A percentile compares a stretch with the other conserved stretches of the same genome.
Evolutionary conservation across 2,329 filamentous ascomycete species (phyloP).

Genomic region (Aspergillus candidus): DNA sequence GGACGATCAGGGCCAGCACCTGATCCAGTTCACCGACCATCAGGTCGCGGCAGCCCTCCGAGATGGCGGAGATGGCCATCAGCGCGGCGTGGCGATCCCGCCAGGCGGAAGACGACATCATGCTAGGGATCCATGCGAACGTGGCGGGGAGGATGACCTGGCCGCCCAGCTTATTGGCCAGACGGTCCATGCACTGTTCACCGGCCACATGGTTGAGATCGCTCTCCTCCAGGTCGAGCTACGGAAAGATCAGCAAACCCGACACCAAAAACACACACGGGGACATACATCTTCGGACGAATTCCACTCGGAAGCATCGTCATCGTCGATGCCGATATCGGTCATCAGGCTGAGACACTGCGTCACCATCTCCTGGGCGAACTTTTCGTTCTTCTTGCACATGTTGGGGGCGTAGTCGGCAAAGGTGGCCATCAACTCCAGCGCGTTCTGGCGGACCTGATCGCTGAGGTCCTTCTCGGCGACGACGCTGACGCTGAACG

Average conservation of each 20-base stretch:
- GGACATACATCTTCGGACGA: conserved; percentile 74
- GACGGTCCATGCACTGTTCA: conserved; percentile 95
- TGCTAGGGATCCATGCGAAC: conserved; percentile 92
- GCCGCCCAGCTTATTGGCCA: conserved; percentile 97
- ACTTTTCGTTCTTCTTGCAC: conserved; percentile 90
- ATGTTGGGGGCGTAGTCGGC: conserved; percentile 89
- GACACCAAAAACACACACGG: background rate
- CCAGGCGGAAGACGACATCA: conserved; percentile 96
- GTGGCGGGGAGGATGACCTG: conserved; percentile 85
- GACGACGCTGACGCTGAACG: conserved; percentile 88
- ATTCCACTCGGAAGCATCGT: conserved; percentile 92
- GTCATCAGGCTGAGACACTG: conserved; percentile 98
- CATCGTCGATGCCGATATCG: conserved; percentile 87
- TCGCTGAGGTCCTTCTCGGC: conserved; percentile 93
- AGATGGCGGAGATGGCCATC: conserved; percentile 98
- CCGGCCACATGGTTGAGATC: conserved; percentile 96
- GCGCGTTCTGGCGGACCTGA: conserved; percentile 83
- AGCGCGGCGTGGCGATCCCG: conserved; percentile 91
- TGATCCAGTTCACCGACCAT: conserved; percentile 95
- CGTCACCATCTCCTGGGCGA: conserved; percentile 94
- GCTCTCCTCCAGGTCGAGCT: conserved; percentile 91
- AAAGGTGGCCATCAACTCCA: conserved; percentile 97
- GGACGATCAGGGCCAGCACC: conserved; percentile 89
- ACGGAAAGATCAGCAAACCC: conserved; percentile 20
- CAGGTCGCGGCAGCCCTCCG: conserved; percentile 88